Conservation (phyloP, 1,284 basidiomycete genomes). For the Pascua guehoae region DNA sequence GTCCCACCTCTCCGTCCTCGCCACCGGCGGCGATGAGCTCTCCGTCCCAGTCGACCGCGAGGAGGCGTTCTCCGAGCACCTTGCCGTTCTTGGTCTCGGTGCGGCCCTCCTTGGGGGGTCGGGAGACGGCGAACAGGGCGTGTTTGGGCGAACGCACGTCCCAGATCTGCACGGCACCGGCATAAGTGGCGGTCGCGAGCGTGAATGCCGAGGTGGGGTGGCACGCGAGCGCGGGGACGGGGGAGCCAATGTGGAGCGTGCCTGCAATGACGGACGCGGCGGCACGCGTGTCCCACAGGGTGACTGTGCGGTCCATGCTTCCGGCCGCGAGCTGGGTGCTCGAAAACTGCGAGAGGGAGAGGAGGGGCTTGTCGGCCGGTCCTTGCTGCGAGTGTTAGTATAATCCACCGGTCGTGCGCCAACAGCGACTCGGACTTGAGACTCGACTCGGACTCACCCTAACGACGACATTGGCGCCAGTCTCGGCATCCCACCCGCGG, state of each 20-base stretch:
- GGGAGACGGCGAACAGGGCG: constrained; percentile 55
- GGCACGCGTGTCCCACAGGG: constrained; percentile 53
- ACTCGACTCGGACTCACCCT: constrained; percentile 38
- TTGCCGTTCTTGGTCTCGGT: constrained; percentile 53
- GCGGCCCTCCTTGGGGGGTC: constrained; percentile 27
- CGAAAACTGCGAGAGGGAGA: constrained; percentile 51
- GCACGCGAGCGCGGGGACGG: constrained; percentile 66
- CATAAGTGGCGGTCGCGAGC: constrained; percentile 75
- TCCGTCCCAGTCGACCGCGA: constrained; percentile 71
- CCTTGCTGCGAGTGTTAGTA: constrained; percentile 37
- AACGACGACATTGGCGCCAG: constrained; percentile 41
- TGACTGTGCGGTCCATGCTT: constrained; percentile 53
- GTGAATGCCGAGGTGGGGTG: constrained; percentile 63
- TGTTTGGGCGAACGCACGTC: constrained; percentile 65
- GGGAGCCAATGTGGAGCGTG: constrained; percentile 59
- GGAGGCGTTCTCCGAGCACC: constrained; percentile 52
- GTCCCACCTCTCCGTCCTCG: constrained; percentile 70
- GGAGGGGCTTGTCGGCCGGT: constrained; percentile 49
- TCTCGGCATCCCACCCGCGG: constrained; percentile 52
- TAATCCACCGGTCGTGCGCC: not conserved
- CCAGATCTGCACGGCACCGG: constrained; percentile 79
- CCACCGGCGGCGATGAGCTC: constrained; percentile 73
- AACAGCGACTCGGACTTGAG: too few species aligned
- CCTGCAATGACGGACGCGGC: constrained; percentile 53
- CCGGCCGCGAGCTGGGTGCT: constrained; percentile 51